Percentiles rank a stretch among this genome's conserved stretches.
Conservation (phyloP, 2,329 filamentous ascomycete genomes). For the Rutstroemia sp. region DNA sequence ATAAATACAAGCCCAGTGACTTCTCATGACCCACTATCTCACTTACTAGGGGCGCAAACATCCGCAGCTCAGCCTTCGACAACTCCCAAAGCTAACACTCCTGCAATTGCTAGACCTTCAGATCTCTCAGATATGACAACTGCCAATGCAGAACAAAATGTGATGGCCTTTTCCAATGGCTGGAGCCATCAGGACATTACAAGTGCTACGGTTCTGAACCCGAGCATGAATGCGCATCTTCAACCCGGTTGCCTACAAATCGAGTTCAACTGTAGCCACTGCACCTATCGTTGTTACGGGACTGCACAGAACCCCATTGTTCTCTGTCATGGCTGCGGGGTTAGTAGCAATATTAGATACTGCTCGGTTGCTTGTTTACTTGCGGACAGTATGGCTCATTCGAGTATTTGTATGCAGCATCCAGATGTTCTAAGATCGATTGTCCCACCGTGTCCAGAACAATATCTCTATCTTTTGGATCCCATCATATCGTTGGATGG, state of each 20-base stretch:
- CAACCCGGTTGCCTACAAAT: not conserved
- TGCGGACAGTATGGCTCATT: conserved; percentile 18
- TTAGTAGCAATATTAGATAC: conserved; percentile 14
- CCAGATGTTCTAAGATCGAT: not conserved
- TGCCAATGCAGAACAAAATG: not conserved
- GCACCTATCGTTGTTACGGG: not conserved
- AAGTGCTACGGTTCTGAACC: not conserved
- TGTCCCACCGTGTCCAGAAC: not conserved
- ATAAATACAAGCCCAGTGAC: not conserved
- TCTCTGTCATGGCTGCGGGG: conserved; percentile 22
- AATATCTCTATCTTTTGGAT: conserved; percentile 1
- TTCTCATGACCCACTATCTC: too few relatives aligned
- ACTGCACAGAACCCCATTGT: conserved; percentile 9
- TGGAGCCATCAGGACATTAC: conserved; percentile 1
- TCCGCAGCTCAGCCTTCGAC: not conserved
- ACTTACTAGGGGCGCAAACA: too few relatives aligned
- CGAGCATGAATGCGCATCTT: not conserved
- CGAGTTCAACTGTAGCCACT: conserved; percentile 10
- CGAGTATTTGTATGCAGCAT: conserved; percentile 11
- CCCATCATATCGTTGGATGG: not conserved
- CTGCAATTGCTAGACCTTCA: not conserved
- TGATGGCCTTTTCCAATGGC: conserved; percentile 1
- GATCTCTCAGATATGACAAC: not conserved
- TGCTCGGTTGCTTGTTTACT: conserved; percentile 24
- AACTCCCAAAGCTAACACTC: not conserved